Percentiles rank a stretch among this genome's conserved stretches.
These are phyloP conservation scores for Cyclocybe aegerita DNA, from an alignment of 768 basidiomycete species.

Conservation along the genomic window DNA sequence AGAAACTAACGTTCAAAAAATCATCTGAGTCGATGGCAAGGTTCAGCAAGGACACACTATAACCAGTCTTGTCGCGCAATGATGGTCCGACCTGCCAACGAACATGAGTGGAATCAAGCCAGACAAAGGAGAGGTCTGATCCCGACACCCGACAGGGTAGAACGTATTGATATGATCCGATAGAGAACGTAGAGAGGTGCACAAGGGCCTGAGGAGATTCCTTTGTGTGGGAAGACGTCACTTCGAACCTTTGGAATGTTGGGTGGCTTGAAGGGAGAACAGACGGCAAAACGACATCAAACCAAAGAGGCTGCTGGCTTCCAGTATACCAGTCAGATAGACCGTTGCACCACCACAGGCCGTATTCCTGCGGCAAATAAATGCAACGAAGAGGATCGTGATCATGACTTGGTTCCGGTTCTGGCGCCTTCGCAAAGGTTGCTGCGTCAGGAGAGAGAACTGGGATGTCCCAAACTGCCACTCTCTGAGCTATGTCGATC, in stretches of 20 bases:
- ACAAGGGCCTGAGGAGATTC: not conserved
- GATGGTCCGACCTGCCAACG: constrained; percentile 6
- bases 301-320: constrained; percentile 15
- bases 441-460: too few species aligned
- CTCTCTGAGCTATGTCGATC: too few species aligned
- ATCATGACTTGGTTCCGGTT: too few species aligned
- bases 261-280: not conserved
- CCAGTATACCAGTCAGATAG: constrained; percentile 16
- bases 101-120: not conserved
- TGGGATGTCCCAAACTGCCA: too few species aligned
- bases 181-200: too few species aligned
- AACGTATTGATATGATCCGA: too few species aligned
- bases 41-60: not conserved
- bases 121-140: too few species aligned
- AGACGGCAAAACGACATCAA: constrained; percentile 2
- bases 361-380: not conserved
- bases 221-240: not conserved
- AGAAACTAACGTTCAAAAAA: not conserved
- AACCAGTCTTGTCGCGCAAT: not conserved
- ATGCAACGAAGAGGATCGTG: too few species aligned
- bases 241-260: constrained; percentile 1
- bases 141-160: too few species aligned
- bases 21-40: not conserved
- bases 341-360: constrained; percentile 3
- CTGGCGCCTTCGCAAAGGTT: too few species aligned